Base-by-base conservation (phyloP, 2,329 filamentous ascomycete genomes). In the Paecilomyces formosus region DNA sequence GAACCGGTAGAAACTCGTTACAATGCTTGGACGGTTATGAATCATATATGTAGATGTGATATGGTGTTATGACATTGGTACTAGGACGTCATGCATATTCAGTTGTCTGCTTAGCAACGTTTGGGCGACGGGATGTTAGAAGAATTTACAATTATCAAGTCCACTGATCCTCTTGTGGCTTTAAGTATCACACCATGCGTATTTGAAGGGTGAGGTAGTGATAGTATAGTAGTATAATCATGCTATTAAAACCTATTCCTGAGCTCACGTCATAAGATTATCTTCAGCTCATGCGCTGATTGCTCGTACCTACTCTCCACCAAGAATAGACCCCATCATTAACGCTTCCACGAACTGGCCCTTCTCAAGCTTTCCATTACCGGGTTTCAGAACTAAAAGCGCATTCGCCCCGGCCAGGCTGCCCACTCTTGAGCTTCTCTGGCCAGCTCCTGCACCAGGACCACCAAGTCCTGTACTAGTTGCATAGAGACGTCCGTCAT, bases 391-490 rank as follows among this genome's bases (percentile, higher is more conserved):
- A 2, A 88, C 89, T 24, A 97, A 75, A 66, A 99, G 74, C 3
- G 89, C 91, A 78, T 99, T 99, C 2, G 94, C 93, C 21, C 88
- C 87, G 61, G 88, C 89, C 65, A 97, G 80, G 73, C 93, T 97
- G 0, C 92, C 91, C 2, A 99, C 92, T 61, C 86, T 84, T 15
- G 90, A 95, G 72, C 93, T 97, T 55, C 94, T 82, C 78, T 99
- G 94, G 33, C 74, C 74, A 5, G 67, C 69, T 3, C 72, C 60
- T 7, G 50, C 57, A 15, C 59, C 59, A 21, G 53, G 57, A 12
- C 63, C 73, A 22, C 68, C 68, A 2, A 88, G 86, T 5, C 94
- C 94, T 0, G 94, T 99, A 68, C 91, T 96, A 30, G 78, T 84
- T 0, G 92, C 94, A 60, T 84, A 79, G 54, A 97, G 73, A 8